Evolutionary conservation across 139 green algal species (phyloP), one percentile per base, ranked within the genome.

Genomic region (Chlamydomonas schloesseri): DNA sequence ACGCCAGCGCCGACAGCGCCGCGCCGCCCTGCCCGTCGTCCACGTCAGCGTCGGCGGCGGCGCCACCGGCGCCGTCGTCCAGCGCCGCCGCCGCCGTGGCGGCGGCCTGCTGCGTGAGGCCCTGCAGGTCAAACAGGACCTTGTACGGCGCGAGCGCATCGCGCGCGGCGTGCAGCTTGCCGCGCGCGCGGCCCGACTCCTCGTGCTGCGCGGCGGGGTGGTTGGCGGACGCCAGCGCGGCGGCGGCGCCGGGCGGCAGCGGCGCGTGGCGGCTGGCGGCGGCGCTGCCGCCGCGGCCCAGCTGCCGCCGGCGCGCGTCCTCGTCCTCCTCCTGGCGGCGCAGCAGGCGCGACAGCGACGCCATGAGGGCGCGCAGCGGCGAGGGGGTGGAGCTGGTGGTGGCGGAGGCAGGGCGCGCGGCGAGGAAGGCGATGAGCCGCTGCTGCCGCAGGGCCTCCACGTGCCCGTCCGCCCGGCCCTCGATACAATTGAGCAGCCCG

Each of bases 101-200:
- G 2, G n/a, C 65, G 26, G 33, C 64, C 42, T 65, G 46, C 65
- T 84, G 64, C 18, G 64, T 67, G 37, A 84, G 42, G 28, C 6
- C 28, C 47, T 84, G 78, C 62, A 84, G 64, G 64, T 84, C 64
- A 64, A 84, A 84, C 18, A 84, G 64, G 47, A 72, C 64, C 29
- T 65, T 84, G 78, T 57, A 84, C 28, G 78, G 78, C 64, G 42
- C 64, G 26, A 84, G 46, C 0, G 78, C 65, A 1, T 74, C 42
- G n/a, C 78, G 60, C 50, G 74, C 78, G 46, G 42, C 34, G 64
- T 75, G 64, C 64, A 84, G 64, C 47, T 84, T 84, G 29, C 78
- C 78, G 42, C 78, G 64, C 37, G 46, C 46, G 37, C 57, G 64
- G 58, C 26, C 10, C 28, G 62, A 73, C n/a, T 83, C 77, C 6